Base-by-base conservation (phyloP, 352 stramenopile species). In the Pythium chondricola region DNA sequence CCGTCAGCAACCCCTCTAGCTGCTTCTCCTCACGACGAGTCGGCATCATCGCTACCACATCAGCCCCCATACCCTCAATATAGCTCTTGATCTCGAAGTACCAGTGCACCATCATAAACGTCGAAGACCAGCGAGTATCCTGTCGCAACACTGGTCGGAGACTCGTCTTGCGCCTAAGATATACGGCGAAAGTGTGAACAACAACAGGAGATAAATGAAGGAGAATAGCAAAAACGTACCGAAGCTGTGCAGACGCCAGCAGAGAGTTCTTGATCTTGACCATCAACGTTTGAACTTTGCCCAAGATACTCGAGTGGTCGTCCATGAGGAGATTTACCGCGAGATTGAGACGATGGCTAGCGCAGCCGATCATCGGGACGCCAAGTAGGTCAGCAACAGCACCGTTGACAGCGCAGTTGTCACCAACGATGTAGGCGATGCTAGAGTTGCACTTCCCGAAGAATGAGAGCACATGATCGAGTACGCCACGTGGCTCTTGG, bases 341-440 rank as follows among this genome's bases (percentile, higher is more conserved):
- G 4, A 64, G 14, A 30, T 59, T 59, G 0, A 64, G 40, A 4
- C 49, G 38, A 22, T 59, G 56, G 47, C 44, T 59, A 5, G 44
- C 56, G 24, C 56, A 56, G 14, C 56, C 44, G 6, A 64, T 33
- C 17, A 64, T 22, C 1, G 56, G 38, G 13, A 59, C 48, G 7
- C 13, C n/a, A 5, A 56, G 18, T 9, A 33, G 6, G 3, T 37
- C 25, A 7, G 55, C 30, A 8, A 59, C 16, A 22, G 1, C 2
- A 2, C 36, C 42, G 30, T 59, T 64, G 0, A 59, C 49, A 2
- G 39, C 29, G 41, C 42, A 56, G 24, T 64, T 63, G 31, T 57
- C 54, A 5, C 41, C 54, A 16, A 52, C 54, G 8, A 64, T 39
- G 33, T 52, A 56, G 4, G 35, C 35, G 24, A 47, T 30, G 26